A percentile compares a stretch with the other conserved stretches of the same genome.
Conservation (phyloP, 129 eudicot species). For the Flaveria trinervia region DNA sequence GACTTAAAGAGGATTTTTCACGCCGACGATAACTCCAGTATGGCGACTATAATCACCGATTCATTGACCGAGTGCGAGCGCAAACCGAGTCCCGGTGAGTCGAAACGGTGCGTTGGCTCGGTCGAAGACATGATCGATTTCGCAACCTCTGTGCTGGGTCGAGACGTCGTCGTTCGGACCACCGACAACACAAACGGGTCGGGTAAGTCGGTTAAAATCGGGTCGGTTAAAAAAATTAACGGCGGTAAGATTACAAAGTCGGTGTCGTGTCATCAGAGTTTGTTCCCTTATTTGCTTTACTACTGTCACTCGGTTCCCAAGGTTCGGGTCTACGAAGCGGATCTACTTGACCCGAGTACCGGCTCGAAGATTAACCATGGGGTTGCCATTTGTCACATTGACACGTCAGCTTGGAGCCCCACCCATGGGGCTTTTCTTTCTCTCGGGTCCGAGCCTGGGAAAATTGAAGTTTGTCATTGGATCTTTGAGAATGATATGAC, state of each 20-base stretch:
- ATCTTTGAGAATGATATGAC: slow-evolving; percentile 90
- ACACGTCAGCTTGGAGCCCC: slow-evolving; percentile 81
- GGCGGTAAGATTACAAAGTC: slow-evolving; percentile 79
- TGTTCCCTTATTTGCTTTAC: slow-evolving; percentile 77
- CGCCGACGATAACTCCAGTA: slow-evolving; percentile 59
- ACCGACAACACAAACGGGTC: slow-evolving; percentile 61
- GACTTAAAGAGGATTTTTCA: slow-evolving; percentile 58
- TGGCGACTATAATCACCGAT: slow-evolving; percentile 45
- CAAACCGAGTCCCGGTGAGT: slow-evolving; percentile 83
- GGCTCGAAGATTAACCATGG: slow-evolving; percentile 77
- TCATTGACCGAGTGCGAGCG: slow-evolving; percentile 70
- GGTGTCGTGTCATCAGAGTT: slow-evolving; percentile 89
- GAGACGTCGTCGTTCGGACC: slow-evolving; percentile 64
- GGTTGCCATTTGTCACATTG: slow-evolving; percentile 83
- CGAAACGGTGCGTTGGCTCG: slow-evolving; percentile 83
- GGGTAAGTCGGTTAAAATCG: slow-evolving; percentile 62
- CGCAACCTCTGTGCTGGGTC: slow-evolving; percentile 71
- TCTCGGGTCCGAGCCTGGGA: slow-evolving; percentile 89
- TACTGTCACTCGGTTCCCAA: slow-evolving; percentile 95
- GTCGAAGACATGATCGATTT: slow-evolving; percentile 94
- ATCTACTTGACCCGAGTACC: slow-evolving; percentile 64
- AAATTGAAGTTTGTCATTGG: slow-evolving; percentile 96
- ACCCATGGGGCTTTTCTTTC: slow-evolving; percentile 82
- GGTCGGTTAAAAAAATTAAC: slow-evolving; percentile 63
- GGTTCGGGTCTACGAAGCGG: slow-evolving; percentile 93